Percentiles rank a stretch among this genome's conserved stretches.
Evolutionary conservation across 108 stramenopile genomes (phyloP).

Genomic region (Nitzschia inconspicua): DNA sequence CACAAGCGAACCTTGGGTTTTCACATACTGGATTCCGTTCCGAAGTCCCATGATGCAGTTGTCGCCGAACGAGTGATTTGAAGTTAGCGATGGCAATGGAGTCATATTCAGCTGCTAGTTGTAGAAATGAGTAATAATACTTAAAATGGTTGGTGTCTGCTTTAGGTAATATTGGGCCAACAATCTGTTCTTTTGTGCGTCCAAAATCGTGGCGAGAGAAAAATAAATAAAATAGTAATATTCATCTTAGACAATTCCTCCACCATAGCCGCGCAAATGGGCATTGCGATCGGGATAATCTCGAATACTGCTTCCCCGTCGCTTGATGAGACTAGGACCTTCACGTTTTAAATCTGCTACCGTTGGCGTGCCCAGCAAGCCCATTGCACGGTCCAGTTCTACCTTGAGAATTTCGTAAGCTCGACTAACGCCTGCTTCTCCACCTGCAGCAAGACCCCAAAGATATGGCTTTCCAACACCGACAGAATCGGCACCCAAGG

Average conservation of each 20-base stretch:
- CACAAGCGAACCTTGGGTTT: no score
- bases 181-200: no score
- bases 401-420: conserved; percentile 84
- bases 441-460: conserved; percentile 93
- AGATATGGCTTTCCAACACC: conserved; percentile 96
- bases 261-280: conserved; percentile 87
- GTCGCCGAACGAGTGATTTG: no score
- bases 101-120: no score
- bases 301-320: conserved; percentile 59
- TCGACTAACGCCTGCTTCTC: conserved; percentile 82
- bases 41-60: no score
- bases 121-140: no score
- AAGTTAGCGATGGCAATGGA: no score
- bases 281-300: conserved; percentile 90
- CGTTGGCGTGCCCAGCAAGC: conserved; percentile 81
- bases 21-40: no score
- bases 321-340: conserved; percentile 87
- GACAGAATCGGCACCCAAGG: conserved; percentile 93
- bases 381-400: conserved; percentile 90
- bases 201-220: no score
- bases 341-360: conserved; percentile 87
- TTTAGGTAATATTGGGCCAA: no score
- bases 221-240: no score
- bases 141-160: no score
- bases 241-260: conserved; percentile 75